Evolutionary conservation across 2,329 filamentous ascomycete species (phyloP).

Genomic region (Trichothecium roseum): DNA sequence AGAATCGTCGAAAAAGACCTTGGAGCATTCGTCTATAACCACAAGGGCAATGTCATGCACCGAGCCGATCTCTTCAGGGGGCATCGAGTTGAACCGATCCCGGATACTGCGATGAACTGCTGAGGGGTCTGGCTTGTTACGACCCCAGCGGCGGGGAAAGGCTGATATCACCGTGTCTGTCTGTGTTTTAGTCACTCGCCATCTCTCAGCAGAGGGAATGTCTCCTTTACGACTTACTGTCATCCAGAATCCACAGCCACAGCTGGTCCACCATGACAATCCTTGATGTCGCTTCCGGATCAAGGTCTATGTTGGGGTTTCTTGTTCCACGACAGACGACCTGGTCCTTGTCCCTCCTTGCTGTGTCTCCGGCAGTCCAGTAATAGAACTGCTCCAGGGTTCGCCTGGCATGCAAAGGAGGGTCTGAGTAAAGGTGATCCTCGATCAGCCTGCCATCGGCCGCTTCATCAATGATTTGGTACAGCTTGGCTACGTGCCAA

Average conservation of each 20-base stretch:
- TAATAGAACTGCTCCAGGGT: slow-evolving; percentile 27
- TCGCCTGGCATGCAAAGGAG: slow-evolving; percentile 19
- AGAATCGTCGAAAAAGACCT: slow-evolving; percentile 9
- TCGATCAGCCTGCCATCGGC: slow-evolving; percentile 9
- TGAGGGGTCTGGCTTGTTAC: slow-evolving; percentile 23
- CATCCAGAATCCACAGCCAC: slow-evolving; percentile 10
- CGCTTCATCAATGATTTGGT: slow-evolving; percentile 10
- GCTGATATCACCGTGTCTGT: slow-evolving; percentile 25
- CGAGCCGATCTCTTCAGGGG: slow-evolving; percentile 6
- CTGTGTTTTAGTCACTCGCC: slow-evolving; percentile 7
- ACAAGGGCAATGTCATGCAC: slow-evolving; percentile 8
- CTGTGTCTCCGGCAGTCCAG: slow-evolving; percentile 22
- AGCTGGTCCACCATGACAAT: slow-evolving; percentile 10
- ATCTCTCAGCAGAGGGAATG: not conserved
- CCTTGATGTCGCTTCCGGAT: slow-evolving; percentile 6
- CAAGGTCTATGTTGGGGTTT: slow-evolving; percentile 6
- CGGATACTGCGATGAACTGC: slow-evolving; percentile 22
- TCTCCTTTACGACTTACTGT: slow-evolving; percentile 4
- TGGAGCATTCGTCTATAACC: slow-evolving; percentile 10
- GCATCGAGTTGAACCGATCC: slow-evolving; percentile 19
- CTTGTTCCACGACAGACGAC: slow-evolving; percentile 15
- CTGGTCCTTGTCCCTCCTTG: slow-evolving; percentile 17
- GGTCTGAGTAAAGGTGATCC: slow-evolving; percentile 13
- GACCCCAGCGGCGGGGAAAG: slow-evolving; percentile 27
- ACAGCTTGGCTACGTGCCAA: slow-evolving; percentile 10